Conservation (phyloP, 129 eudicot species). For the Glebionis coronaria region DNA sequence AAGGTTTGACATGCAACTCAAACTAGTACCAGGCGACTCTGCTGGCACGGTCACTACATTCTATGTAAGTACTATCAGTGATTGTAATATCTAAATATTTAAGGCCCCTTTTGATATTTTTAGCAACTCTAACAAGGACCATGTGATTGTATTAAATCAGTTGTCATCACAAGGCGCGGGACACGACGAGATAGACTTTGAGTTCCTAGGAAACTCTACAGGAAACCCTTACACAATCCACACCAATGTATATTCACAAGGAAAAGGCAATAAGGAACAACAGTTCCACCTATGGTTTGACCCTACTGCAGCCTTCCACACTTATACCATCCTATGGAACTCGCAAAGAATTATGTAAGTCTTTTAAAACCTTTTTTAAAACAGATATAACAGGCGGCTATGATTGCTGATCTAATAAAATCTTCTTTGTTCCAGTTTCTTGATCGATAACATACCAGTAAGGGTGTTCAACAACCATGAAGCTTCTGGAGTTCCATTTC, state of each 20-base stretch:
- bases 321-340: slow-evolving; percentile 4
- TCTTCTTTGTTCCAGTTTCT: slow-evolving; percentile 22
- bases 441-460: slow-evolving; percentile 31
- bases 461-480: slow-evolving; percentile 33
- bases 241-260: slow-evolving; percentile 1
- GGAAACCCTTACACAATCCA: background rate
- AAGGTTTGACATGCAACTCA: too few relatives aligned
- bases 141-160: background rate
- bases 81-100: background rate
- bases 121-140: background rate
- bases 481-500: slow-evolving; percentile 26
- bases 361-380: too few relatives aligned
- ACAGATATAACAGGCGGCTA: too few relatives aligned
- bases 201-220: background rate
- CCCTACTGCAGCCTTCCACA: slow-evolving; percentile 13
- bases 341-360: background rate
- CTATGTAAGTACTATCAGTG: background rate
- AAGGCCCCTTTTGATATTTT: background rate
- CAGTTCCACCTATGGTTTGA: slow-evolving; percentile 12
- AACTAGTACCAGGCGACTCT: background rate
- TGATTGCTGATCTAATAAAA: too few relatives aligned
- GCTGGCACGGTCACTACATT: slow-evolving; percentile 4
- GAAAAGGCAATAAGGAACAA: background rate
- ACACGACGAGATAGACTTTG: slow-evolving; percentile 4
- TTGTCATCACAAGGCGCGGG: background rate